Evolutionary conservation across 108 stramenopile species (phyloP), one percentile per base, ranked within the genome.

Genomic region (Nitzschia sp.): DNA sequence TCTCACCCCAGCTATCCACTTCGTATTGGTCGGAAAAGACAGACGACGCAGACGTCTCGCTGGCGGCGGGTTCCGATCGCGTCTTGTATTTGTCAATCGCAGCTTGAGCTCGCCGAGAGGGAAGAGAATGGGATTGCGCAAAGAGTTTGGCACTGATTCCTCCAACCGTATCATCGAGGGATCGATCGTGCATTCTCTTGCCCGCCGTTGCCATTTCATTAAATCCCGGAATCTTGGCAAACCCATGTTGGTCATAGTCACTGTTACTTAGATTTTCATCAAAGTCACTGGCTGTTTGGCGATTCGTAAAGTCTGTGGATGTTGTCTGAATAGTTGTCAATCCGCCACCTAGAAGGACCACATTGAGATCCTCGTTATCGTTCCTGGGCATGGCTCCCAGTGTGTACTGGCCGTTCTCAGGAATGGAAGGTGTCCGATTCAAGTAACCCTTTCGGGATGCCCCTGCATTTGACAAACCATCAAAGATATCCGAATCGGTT

Each of bases 281-380:
- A 53, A 76, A 85, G 36, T 85, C 84, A 27, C 63, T 73, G 2
- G 80, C 71, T 27, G 72, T 79, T 29, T 31, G 53, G 58, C 85
- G 64, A 22, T 72, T 79, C 17, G 53, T 11, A 66, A 73, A 85
- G 55, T 68, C 78, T 22, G 68, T 45, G 2, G 76, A 5, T 4
- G 80, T 72, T 9, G 85, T 80, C 76, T 85, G 85, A 62, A 85
- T 81, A 17, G 78, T 72, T 31, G 78, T 77, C 53, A 85, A 56
- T 22, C 80, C 80, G 28, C 80, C 80, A 30, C 80, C 76, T 15
- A 85, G 52, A 11, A 69, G 36, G 6, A 80, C 73, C 2, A 85
- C 25, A 25, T 73, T 72, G 17, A 78, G 26, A 13, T 62, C 19
- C 17, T 72, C 59, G 25, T 53, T 52, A 21, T 27, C 58, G 2